Conservation (phyloP, 495 filamentous ascomycete species). For the Penicillium longicatenatum region DNA sequence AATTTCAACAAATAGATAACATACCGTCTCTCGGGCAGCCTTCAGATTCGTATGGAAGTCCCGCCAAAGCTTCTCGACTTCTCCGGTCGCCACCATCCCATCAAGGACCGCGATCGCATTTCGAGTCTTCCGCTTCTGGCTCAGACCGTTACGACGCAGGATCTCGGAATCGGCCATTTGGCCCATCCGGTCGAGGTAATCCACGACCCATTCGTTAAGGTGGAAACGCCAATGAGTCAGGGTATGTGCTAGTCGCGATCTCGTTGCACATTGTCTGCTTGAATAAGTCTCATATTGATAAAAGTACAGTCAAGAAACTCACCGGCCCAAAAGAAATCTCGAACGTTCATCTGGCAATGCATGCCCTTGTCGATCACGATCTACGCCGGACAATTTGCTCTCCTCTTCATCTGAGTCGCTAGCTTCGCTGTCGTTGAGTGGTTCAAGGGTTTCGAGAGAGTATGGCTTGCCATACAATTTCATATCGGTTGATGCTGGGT, state of each 20-base stretch:
- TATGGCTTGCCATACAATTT: slow-evolving; percentile 71
- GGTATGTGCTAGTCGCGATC: slow-evolving; percentile 68
- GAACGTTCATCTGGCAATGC: slow-evolving; percentile 34
- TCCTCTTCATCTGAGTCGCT: slow-evolving; percentile 36
- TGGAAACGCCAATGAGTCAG: slow-evolving; percentile 76
- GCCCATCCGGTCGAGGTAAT: slow-evolving; percentile 58
- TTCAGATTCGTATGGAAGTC: slow-evolving; percentile 62
- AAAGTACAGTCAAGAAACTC: slow-evolving; percentile 12
- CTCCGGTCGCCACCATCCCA: slow-evolving; percentile 54
- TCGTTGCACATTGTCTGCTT: slow-evolving; percentile 60
- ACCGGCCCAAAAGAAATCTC: slow-evolving; percentile 50
- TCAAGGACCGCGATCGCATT: slow-evolving; percentile 60
- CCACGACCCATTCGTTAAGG: slow-evolving; percentile 69
- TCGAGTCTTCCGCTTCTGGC: slow-evolving; percentile 50
- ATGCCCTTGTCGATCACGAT: slow-evolving; percentile 38
- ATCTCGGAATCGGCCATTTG: slow-evolving; percentile 54
- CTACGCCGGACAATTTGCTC: slow-evolving; percentile 1
- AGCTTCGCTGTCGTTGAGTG: slow-evolving; percentile 47
- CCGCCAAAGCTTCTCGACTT: slow-evolving; percentile 58
- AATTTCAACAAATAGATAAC: not conserved
- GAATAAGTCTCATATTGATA: not conserved
- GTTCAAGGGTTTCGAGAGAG: slow-evolving; percentile 65
- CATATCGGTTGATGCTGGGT: slow-evolving; percentile 65
- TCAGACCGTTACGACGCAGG: slow-evolving; percentile 55
- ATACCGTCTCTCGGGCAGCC: slow-evolving; percentile 44